Percentiles rank a stretch among this genome's conserved stretches.
phyloP scores from a whole-genome alignment of 2,329 filamentous ascomycete species.

The Atkinsonella texensis region DNA sequence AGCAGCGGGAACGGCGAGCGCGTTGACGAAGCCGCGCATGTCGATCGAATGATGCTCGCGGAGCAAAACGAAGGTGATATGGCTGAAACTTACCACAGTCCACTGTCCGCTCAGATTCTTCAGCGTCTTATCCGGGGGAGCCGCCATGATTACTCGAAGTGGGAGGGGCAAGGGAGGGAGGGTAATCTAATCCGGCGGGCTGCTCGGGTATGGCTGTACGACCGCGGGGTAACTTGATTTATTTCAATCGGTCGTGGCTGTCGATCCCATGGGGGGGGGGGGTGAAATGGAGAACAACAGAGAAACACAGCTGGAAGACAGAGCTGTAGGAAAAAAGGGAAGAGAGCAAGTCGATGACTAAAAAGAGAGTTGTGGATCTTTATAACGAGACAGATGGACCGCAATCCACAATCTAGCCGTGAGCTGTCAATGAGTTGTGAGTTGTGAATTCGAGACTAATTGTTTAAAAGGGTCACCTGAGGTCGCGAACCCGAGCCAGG shows the following conservation, averaged over 20 bases:
- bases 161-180: not conserved
- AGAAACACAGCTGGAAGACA: not conserved
- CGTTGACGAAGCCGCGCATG: not conserved
- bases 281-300: not conserved
- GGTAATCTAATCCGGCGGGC: not conserved
- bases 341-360: not conserved
- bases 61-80: too few relatives aligned
- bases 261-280: not conserved
- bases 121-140: slow-evolving; percentile 53
- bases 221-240: not conserved
- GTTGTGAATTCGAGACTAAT: too few relatives aligned
- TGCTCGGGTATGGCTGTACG: not conserved
- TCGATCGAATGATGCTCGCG: not conserved
- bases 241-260: not conserved
- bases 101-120: slow-evolving; percentile 59
- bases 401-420: too few relatives aligned
- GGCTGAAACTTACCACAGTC: slow-evolving; percentile 44
- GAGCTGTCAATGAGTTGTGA: too few relatives aligned
- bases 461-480: too few relatives aligned
- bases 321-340: not conserved
- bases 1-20: not conserved
- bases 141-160: slow-evolving; percentile 46
- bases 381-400: not conserved
- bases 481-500: too few relatives aligned
- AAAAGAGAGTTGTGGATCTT: not conserved